Base-by-base conservation (phyloP, 768 basidiomycete genomes). In the Leucogyrophana mollusca region DNA sequence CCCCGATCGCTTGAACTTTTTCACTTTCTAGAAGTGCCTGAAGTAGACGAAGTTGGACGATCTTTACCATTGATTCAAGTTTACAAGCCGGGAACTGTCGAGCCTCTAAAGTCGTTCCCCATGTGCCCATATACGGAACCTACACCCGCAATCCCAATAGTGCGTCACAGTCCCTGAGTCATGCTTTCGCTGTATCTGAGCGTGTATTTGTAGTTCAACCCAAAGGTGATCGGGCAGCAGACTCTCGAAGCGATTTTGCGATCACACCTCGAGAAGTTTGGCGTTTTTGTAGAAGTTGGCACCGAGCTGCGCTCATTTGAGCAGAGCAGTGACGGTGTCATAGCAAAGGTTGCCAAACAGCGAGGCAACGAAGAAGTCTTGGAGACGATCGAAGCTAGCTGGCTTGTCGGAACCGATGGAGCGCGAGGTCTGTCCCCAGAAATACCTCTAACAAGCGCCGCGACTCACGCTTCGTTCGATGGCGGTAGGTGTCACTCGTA, bases 1-100 rank as follows among this genome's bases (percentile, higher is more conserved):
- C 72, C 73, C 11, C 69, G 75, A 9, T 67, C 75, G 5, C 59
- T 76, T 22, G 76, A 80, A 53, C 51, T 74, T 4, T 72, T 74
- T 43, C 59, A 66, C 14, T 61, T 64, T 37, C 62, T 79, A 23
- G 58, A 69, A 10, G 62, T 68, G 16, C 67, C 69, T 20, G 66
- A 73, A n/a, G 62, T 73, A 5, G 23, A 69, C 37, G 56, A 66
- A 30, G 53, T 21, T n/a, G 61, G 65, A n/a, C 65, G 50, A 17
- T 47, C 50, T 1, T 43, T 63, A 2, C 48, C 57, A 5, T 59
- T 60, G 1, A 58, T 70, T 3, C 67, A 61, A 6, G 62, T 62
- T 39, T 72, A 77, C 47, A 59, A 68, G 22, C 57, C 23, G n/a
- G 53, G 51, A 3, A 54, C 54, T 2, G 21, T 57, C 21, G 54